Percentiles rank a stretch among this genome's conserved stretches.
These are phyloP conservation scores for Xylaria palmicola DNA, from an alignment of 495 filamentous ascomycete genomes.

Conservation along the genomic window DNA sequence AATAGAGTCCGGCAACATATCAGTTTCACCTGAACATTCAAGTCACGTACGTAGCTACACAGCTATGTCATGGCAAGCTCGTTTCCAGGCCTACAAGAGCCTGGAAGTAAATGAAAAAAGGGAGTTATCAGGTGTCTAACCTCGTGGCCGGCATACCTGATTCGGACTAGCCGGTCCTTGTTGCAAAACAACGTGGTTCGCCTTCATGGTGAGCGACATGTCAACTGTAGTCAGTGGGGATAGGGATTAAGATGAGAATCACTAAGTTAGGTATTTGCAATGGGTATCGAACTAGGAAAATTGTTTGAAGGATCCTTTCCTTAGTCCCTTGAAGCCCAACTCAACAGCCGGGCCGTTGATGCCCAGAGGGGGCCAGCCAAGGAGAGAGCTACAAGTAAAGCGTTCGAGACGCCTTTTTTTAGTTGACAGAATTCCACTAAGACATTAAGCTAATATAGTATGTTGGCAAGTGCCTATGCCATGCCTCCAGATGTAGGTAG, in stretches of 20 bases:
- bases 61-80: not conserved
- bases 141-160: not conserved
- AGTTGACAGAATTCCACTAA: not conserved
- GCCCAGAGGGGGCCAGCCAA: not conserved
- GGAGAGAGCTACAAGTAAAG: not conserved
- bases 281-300: not conserved
- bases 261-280: not conserved
- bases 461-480: not conserved
- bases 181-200: not conserved
- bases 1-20: not conserved
- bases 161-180: not conserved
- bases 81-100: not conserved
- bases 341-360: not conserved
- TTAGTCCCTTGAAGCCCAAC: conserved; percentile 6
- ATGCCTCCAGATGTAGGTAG: not conserved
- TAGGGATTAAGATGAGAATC: not conserved
- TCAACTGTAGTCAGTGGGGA: not conserved
- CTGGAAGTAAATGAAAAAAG: not conserved
- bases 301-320: not conserved
- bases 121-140: not conserved
- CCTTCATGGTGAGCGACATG: not conserved
- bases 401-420: not conserved
- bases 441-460: not conserved
- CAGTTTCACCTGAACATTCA: not conserved
- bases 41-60: not conserved